Percentiles rank a stretch among this genome's conserved stretches.
These are phyloP conservation scores for Panicum miliaceum DNA, from an alignment of 176 grass and related monocot genomes.

Conservation along the genomic window DNA sequence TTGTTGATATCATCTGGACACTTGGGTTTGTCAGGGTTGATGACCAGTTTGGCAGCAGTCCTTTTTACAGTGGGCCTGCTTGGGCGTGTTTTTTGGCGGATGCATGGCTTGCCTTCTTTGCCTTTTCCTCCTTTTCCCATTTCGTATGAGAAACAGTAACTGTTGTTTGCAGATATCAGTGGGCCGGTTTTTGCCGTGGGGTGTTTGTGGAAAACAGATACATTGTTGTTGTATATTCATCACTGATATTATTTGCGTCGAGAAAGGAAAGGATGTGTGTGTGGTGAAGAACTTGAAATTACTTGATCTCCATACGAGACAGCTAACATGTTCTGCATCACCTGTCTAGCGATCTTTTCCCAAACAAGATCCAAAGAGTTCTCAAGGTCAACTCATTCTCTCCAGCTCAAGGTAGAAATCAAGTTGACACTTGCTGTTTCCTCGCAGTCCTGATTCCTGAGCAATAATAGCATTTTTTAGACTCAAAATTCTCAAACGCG, in stretches of 20 bases:
- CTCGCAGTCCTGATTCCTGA: neutral
- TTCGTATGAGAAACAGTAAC: slow-evolving; percentile 38
- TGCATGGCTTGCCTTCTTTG: slow-evolving; percentile 48
- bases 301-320: no score
- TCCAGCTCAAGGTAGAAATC: neutral
- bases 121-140: slow-evolving; percentile 12
- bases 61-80: slow-evolving; percentile 37
- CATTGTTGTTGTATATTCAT: slow-evolving; percentile 62
- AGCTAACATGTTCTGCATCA: neutral
- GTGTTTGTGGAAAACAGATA: slow-evolving; percentile 32
- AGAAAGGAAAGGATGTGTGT: slow-evolving; percentile 34
- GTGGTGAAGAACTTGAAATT: slow-evolving; percentile 17
- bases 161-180: slow-evolving; percentile 48
- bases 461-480: neutral
- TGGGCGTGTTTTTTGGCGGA: slow-evolving; percentile 48
- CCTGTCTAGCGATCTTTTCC: neutral
- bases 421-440: neutral
- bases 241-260: slow-evolving; percentile 51
- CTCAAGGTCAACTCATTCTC: neutral
- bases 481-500: no score
- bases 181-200: slow-evolving; percentile 19
- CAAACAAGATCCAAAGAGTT: neutral
- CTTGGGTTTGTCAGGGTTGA: slow-evolving; percentile 38
- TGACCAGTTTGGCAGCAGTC: slow-evolving; percentile 45
- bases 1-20: slow-evolving; percentile 31